Evolutionary conservation across 257 asterid genomes (phyloP).

Genomic region (Orobanche coerulescens): DNA sequence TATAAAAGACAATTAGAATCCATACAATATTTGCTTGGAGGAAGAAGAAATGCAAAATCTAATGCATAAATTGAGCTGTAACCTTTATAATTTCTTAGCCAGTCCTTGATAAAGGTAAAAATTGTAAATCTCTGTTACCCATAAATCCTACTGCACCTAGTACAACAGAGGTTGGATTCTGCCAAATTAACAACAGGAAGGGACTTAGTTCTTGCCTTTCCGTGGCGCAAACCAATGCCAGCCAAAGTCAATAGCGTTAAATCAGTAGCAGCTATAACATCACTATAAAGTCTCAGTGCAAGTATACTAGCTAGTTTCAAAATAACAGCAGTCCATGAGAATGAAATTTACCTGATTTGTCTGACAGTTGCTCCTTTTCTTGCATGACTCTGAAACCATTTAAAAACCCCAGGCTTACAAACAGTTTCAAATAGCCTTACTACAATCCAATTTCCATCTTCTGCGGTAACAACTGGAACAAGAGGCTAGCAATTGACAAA

Average conservation of each 20-base stretch:
- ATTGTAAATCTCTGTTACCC: constrained; percentile 10
- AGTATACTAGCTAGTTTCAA: constrained; percentile 28
- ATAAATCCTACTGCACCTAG: background rate
- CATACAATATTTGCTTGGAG: constrained; percentile 15
- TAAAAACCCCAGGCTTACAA: constrained; percentile 96
- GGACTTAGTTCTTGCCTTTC: constrained; percentile 54
- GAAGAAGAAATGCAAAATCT: background rate
- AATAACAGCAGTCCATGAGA: constrained; percentile 12
- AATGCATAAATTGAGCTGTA: constrained; percentile 7
- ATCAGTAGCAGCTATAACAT: constrained; percentile 98
- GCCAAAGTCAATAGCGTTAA: constrained; percentile 89
- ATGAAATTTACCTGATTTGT: constrained; percentile 71
- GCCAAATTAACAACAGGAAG: constrained; percentile 19
- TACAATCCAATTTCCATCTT: constrained; percentile 90
- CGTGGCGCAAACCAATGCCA: constrained; percentile 83
- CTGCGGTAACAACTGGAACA: constrained; percentile 94
- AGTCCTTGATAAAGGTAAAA: background rate
- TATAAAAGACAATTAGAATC: constrained; percentile 10
- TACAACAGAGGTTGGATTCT: constrained; percentile 17
- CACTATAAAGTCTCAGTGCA: constrained; percentile 58
- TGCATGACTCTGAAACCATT: constrained; percentile 69
- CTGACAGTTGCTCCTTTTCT: constrained; percentile 95
- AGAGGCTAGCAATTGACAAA: constrained; percentile 72
- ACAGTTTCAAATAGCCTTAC: constrained; percentile 59
- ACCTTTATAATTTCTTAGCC: constrained; percentile 1